Evolutionary conservation across 1,139 yeast genomes (phyloP).

Genomic region (Saccharomycopsis crataegensis): DNA sequence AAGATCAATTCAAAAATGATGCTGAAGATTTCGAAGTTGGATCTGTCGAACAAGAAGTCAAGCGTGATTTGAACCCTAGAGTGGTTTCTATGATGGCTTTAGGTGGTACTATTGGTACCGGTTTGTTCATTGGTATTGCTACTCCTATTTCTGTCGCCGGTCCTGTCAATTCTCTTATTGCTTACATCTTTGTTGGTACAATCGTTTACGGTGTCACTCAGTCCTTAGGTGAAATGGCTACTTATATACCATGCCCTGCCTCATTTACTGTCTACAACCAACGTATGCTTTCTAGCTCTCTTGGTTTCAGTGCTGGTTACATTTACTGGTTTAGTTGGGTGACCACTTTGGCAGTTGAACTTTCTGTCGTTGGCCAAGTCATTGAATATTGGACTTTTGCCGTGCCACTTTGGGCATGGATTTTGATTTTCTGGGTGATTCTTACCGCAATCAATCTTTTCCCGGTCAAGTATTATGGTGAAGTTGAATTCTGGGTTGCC

Average conservation of each 20-base stretch:
- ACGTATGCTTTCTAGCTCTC: conserved; percentile 47
- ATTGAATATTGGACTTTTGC: conserved; percentile 68
- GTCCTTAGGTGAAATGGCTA: conserved; percentile 70
- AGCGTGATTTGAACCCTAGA: conserved; percentile 48
- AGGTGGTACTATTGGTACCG: conserved; percentile 69
- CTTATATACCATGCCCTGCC: conserved; percentile 61
- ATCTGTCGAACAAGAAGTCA: conserved; percentile 28
- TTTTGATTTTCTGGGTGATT: conserved; percentile 56
- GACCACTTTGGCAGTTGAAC: conserved; percentile 74
- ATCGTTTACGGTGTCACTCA: conserved; percentile 61
- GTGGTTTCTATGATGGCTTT: conserved; percentile 59
- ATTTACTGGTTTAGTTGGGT: conserved; percentile 88
- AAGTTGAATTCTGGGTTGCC: conserved; percentile 67
- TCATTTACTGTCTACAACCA: conserved; percentile 53
- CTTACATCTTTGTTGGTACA: conserved; percentile 59
- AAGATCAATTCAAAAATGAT: background rate
- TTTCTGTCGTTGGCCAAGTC: conserved; percentile 76
- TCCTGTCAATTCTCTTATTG: conserved; percentile 61
- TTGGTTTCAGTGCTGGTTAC: conserved; percentile 81
- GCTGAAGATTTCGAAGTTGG: conserved; percentile 8
- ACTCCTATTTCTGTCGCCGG: conserved; percentile 55
- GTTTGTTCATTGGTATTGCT: conserved; percentile 52
- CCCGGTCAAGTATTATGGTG: conserved; percentile 64
- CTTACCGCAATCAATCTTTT: conserved; percentile 47
- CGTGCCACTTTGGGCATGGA: conserved; percentile 70